A percentile compares a stretch with the other conserved stretches of the same genome.
These are phyloP conservation scores for Triticum urartu DNA, from an alignment of 176 grass and related monocot species.

Conservation along the genomic window DNA sequence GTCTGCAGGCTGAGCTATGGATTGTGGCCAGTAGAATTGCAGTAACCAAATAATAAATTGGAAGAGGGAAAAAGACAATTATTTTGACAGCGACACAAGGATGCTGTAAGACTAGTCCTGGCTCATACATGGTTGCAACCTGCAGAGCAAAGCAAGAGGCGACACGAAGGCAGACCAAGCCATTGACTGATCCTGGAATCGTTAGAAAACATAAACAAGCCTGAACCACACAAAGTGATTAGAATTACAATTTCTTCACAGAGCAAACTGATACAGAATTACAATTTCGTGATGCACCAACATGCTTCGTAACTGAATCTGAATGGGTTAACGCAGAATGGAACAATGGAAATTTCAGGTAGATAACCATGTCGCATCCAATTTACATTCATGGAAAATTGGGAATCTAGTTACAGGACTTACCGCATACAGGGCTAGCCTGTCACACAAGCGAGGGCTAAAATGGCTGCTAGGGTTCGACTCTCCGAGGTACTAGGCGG, in stretches of 20 bases:
- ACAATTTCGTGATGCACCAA: not conserved
- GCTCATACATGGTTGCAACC: not conserved
- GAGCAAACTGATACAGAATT: not conserved
- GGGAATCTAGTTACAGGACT: no score
- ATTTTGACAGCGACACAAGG: not conserved
- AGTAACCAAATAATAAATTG: not conserved
- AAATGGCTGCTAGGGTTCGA: not conserved
- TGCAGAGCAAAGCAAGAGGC: no score
- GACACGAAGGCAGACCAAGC: no score
- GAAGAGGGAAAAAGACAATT: not conserved
- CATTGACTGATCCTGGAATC: no score
- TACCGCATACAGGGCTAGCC: no score
- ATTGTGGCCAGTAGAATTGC: not conserved
- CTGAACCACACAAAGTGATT: not conserved
- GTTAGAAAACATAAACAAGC: not conserved
- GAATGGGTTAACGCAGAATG: no score
- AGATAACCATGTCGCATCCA: no score
- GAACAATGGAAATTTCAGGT: no score
- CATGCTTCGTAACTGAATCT: not conserved
- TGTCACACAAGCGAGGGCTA: not conserved
- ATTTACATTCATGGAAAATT: no score
- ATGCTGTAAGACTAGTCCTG: not conserved
- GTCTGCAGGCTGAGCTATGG: not conserved
- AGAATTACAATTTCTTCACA: not conserved
- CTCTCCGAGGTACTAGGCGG: no score